Base-by-base conservation (phyloP, 2,329 filamentous ascomycete species). In the Echinosphaeria canescens region DNA sequence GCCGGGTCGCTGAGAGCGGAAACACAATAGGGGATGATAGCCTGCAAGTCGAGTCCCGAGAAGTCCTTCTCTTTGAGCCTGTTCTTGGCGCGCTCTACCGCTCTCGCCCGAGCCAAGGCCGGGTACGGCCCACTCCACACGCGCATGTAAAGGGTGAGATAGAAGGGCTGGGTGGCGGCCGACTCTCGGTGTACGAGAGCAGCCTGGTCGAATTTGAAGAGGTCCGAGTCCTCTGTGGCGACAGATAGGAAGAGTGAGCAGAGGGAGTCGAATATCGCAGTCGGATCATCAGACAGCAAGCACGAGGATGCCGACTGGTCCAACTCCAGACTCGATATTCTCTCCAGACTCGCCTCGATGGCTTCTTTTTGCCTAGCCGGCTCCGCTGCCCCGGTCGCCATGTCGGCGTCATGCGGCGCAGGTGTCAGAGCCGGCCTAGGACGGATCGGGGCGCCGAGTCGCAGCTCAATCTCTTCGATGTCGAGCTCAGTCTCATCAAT, bases 11-110 rank as follows among this genome's bases (percentile, higher is more conserved):
- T 59, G 12, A 95, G 60, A 13, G 75, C 76, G 20, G 63, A 56
- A 24, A 93, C 51, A 17, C 74, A 55, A 48, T 91, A 93, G 3
- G 85, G 85, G n/a, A 92, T 42, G 12, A 93, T 45, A 9, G 68
- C 64, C 42, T 95, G 85, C 26, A 84, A 59, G 42, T 92, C 76
- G 6, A 63, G 41, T 13, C 53, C 51, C 13, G 42, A 45, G 28
- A 52, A 54, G 30, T 61, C 56, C 10, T 49, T 48, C 8, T 49
- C 46, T 28, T 64, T 62, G 12, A 81, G 44, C 15, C 58, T 54
- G 16, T 54, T 54, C 31, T 68, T 65, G 10, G 68, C 61, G 40
- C 68, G 58, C 22, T 71, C 66, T 26, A 92, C 48, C 9, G 82
- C 79, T 7, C 70, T 62, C 29, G 63, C 59, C 33, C 78, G 68